phyloP scores from a whole-genome alignment of 108 stramenopile species.

The Aureococcus anophagefferens region DNA sequence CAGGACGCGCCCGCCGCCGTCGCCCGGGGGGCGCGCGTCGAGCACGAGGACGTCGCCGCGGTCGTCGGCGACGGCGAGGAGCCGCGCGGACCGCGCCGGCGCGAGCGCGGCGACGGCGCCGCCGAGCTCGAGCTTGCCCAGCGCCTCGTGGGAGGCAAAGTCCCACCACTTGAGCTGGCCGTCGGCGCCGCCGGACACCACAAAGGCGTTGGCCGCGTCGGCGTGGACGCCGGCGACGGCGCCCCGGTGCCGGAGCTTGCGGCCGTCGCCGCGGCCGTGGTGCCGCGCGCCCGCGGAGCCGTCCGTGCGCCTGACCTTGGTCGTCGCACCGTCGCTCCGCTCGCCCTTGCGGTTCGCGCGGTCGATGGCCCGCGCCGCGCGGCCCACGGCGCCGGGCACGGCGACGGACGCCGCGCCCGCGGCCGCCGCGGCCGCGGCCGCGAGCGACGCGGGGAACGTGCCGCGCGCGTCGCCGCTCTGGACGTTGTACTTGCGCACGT shows the following conservation, averaged over 20 bases:
- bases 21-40: constrained; percentile 22
- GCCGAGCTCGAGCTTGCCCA: background rate
- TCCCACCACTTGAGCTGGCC: constrained; percentile 79
- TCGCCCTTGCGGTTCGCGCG: background rate
- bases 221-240: background rate
- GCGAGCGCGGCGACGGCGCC: background rate
- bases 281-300: background rate
- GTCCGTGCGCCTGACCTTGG: background rate
- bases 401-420: constrained; percentile 6
- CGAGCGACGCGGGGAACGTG: constrained; percentile 43
- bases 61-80: constrained; percentile 35
- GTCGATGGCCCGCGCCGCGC: background rate
- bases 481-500: constrained; percentile 84
- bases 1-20: background rate
- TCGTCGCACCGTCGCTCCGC: background rate
- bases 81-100: constrained; percentile 25
- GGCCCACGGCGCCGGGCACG: background rate
- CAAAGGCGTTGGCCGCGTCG: constrained; percentile 13
- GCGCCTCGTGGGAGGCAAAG: constrained; percentile 68
- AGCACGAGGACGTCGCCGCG: constrained; percentile 21
- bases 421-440: background rate
- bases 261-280: background rate
- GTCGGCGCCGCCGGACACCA: constrained; percentile 72
- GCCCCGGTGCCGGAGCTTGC: background rate
- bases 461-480: constrained; percentile 79